Base-by-base conservation (phyloP, 148 eudicot species). In the Euryodendron excelsum region DNA sequence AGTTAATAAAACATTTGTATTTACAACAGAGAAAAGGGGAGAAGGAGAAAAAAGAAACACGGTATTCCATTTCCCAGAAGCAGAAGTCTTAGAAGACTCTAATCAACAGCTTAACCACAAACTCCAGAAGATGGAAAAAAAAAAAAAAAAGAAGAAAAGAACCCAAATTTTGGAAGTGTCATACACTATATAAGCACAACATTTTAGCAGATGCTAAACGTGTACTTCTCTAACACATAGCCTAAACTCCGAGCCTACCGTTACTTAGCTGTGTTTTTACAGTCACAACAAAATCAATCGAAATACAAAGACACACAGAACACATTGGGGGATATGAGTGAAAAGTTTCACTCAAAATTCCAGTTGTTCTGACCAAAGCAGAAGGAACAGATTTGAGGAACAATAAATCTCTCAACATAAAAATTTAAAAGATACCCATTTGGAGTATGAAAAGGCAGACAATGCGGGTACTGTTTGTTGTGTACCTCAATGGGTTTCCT, bases 401-500 rank as follows among this genome's bases (percentile, higher is more conserved):
- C n/a, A 67, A 0, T 10, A 5, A n/a, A n/a, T n/a, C n/a, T n/a
- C n/a, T n/a, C 25, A 75, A 60, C 30, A 21, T 0, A 34, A 81
- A 73, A 34, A 34, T n/a, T n/a, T n/a, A n/a, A n/a, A n/a, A n/a
- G n/a, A 2, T 23, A 70, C 64, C 83, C 82, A 74, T 31, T 41
- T 68, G 56, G 53, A 45, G 58, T 69, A 81, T 58, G 50, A 62
- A 68, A 44, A 37, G 63, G 60, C 12, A 47, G 64, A 62, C 65
- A 2, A 18, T 5, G n/a, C n/a, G n/a, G n/a, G n/a, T n/a, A n/a
- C n/a, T n/a, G n/a, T n/a, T n/a, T n/a, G n/a, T n/a, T n/a, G 6
- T 61, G 59, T 80, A 94, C 98, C 98, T 92, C 63, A 88, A 87
- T 41, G 96, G 95, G 85, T 94, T 90, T 33, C 98, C 98, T 82